These are phyloP conservation scores for Sclerotinia minor DNA, from an alignment of 2,329 filamentous ascomycete genomes.

Conservation along the genomic window DNA sequence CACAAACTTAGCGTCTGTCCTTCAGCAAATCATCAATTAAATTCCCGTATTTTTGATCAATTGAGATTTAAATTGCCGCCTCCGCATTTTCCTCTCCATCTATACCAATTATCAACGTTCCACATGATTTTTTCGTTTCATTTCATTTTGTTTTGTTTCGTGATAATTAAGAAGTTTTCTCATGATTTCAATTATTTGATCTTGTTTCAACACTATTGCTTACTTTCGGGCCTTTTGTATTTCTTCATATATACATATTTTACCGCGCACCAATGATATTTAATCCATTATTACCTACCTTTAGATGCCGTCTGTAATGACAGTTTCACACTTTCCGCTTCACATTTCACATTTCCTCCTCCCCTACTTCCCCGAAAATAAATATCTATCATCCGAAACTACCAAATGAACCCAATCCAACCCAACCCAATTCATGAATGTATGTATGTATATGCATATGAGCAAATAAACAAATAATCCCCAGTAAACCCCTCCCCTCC, in stretches of 20 bases:
- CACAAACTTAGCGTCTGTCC: conserved; percentile 1
- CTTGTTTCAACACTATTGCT: not conserved
- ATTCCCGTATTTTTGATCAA: not conserved
- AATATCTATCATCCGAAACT: not conserved
- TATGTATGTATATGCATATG: too few species aligned
- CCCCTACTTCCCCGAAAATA: not conserved
- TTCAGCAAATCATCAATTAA: not conserved
- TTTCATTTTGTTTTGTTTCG: too few species aligned
- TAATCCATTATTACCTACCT: not conserved
- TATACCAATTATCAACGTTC: not conserved
- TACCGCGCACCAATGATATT: too few species aligned
- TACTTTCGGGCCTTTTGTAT: not conserved
- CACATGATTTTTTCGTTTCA: not conserved
- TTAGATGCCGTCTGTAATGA: not conserved
- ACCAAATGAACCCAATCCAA: not conserved
- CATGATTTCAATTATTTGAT: not conserved
- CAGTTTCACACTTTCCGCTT: too few species aligned
- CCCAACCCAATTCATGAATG: not conserved
- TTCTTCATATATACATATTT: not conserved
- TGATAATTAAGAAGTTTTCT: not conserved
- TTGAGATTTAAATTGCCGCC: not conserved
- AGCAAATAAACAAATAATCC: too few species aligned
- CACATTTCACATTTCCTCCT: not conserved
- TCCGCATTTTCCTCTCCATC: not conserved
- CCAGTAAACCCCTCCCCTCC: too few species aligned